phyloP scores from a whole-genome alignment of 2,329 filamentous ascomycete genomes.

The Alternaria gansuensis region DNA sequence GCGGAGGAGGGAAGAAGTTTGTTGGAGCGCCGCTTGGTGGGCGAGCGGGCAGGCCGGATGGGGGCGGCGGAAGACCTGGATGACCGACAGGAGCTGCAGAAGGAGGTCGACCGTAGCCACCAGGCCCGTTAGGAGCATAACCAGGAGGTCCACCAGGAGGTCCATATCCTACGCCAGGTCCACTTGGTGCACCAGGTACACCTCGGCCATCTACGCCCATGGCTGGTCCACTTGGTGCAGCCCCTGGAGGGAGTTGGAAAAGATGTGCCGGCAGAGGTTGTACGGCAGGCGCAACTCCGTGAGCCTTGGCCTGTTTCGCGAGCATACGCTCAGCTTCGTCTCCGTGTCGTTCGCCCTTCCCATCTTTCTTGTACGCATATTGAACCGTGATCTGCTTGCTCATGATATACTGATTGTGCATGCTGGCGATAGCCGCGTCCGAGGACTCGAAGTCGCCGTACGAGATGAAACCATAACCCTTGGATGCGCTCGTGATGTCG shows the following conservation, averaged over 20 bases:
- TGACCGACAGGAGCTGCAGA: constrained; percentile 34
- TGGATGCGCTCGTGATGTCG: constrained; percentile 80
- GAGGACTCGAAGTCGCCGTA: constrained; percentile 93
- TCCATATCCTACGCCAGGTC: constrained; percentile 50
- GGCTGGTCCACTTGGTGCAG: constrained; percentile 43
- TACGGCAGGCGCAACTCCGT: constrained; percentile 85
- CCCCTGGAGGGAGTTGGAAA: constrained; percentile 57
- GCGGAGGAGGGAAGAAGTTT: constrained; percentile 42
- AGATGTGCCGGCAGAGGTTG: constrained; percentile 80
- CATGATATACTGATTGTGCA: constrained; percentile 96
- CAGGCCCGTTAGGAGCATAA: constrained; percentile 32
- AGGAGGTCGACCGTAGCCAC: constrained; percentile 33
- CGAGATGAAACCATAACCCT: constrained; percentile 96
- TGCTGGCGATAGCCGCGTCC: constrained; percentile 87
- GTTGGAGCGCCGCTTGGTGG: constrained; percentile 73
- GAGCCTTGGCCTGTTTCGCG: constrained; percentile 89
- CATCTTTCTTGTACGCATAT: constrained; percentile 99
- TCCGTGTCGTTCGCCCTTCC: constrained; percentile 94
- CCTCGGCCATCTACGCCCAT: constrained; percentile 52
- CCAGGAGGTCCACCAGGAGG: constrained; percentile 55
- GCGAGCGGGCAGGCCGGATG: constrained; percentile 69
- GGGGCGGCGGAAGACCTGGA: constrained; percentile 67
- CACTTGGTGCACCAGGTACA: constrained; percentile 51
- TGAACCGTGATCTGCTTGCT: constrained; percentile 97
- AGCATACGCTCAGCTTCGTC: constrained; percentile 92